Base-by-base conservation (phyloP, 345 rosid species). In the Eucalyptus erythrocorys region DNA sequence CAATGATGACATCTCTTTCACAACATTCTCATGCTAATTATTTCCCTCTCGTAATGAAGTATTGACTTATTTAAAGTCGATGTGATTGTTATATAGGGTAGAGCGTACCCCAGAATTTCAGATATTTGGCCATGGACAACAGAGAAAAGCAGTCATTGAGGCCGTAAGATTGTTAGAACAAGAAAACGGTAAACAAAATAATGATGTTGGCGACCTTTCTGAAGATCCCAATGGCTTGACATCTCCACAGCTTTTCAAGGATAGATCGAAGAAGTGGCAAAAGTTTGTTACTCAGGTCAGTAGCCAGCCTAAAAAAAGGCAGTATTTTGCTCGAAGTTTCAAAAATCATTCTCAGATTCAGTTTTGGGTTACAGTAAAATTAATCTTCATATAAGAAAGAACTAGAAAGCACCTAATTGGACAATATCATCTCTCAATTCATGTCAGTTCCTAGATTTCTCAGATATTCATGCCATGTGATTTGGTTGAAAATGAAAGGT, bases 71-170 rank as follows among this genome's bases (percentile, higher is more conserved):
- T 34, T 34, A 71, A 1, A 71, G 43, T 71, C 21, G 2, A 76
- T 76, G 40, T 10, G 47, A 76, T 76, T 76, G 84, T 76, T 22
- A 10, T 76, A 86, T 89, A 97, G 99, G 95, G 89, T 97, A 90
- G 96, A 91, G 84, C 97, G 99, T 89, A 94, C 99, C 61, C 59
- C 96, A 88, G 99, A 97, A 59, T 97, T 97, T 92, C 92, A 95
- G 90, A 93, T 97, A 89, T 97, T 93, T 92, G 99, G 99, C 49
- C 97, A 94, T 88, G 97, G 98, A 88, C 99, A 96, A 90, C 99
- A 97, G 91, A 95, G 99, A 92, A 94, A 97, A 93, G 99, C 99
- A 92, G 92, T 96, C 86, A 95, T 96, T 91, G 99, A 97, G 93
- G 99, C 99, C 34, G 90, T 94, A 90, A 94, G 99, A 88, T 87